Evolutionary conservation across 139 green algal species (phyloP), one percentile per base, ranked within the genome.

Genomic region (Micromonas pusilla): DNA sequence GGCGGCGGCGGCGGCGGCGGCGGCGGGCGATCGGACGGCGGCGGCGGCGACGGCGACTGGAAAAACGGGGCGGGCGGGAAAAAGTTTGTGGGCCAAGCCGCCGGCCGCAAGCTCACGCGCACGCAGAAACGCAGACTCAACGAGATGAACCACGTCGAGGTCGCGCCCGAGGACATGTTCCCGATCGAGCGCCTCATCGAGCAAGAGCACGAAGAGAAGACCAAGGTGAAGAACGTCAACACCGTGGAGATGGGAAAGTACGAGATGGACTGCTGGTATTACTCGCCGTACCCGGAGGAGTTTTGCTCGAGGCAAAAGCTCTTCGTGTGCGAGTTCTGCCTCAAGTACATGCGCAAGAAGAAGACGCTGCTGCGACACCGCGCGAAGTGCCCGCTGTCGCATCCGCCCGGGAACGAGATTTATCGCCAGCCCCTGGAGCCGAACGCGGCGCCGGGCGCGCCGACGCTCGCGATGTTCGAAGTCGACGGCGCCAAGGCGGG

Each of bases 251-350:
- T 91, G 78, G 87, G 85, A 30, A 39, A 54, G 62, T 86, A 86
- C 70, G 84, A 89, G 60, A 80, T 92, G 53, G 87, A 91, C 74
- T 89, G 87, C 0, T 84, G 85, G 86, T 91, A 91, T 63, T 90
- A 86, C 76, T 90, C 86, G 3, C 88, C 87, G 53, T 91, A 88
- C 81, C 87, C 87, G 1, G 86, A 89, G 45, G 83, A 86, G 1
- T 88, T 88, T 81, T 65, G 53, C 38, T 71, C 45, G 33, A 74
- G 84, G 66, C 76, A 90, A 66, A 93, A 94, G 88, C 89, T 97
- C 65, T 96, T 93, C 83, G 79, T 97, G 23, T 97, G 93, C 84
- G 91, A 97, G 83, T 96, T 89, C 84, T 92, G 84, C 66, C 83
- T 93, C 81, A 85, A 93, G 75, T 93, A 91, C 77, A 88, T 91